Base-by-base conservation (phyloP, 345 rosid species). In the Murraya paniculata region DNA sequence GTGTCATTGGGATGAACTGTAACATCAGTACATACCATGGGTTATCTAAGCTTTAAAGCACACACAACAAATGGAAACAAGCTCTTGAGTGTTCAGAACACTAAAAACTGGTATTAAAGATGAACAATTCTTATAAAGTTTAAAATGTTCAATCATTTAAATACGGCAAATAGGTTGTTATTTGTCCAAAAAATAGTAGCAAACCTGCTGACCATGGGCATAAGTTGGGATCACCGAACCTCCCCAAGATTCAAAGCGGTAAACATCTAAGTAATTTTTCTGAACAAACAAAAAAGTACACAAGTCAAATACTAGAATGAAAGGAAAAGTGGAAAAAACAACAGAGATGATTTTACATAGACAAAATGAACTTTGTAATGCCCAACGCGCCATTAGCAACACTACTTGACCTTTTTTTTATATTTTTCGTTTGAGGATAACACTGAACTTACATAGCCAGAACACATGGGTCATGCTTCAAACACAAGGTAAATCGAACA, bases 181-280 rank as follows among this genome's bases (percentile, higher is more conserved):
- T 19, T 48, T n/a, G 14, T 59, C 78, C 28, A 39, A 33, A 77
- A 74, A 83, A 78, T 24, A 81, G 79, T 58, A 65, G 27, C 90
- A 82, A 74, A 94, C 98, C 99, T 95, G 97, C 82, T 94, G 97
- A 80, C 99, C 99, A 74, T 80, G 74, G 22, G 75, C 82, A 79
- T 91, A 92, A 39, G 91, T 85, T 62, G 99, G 97, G 84, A 95
- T 94, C 92, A 95, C 79, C 76, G 96, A 92, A 81, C 92, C 96
- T 67, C 98, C 99, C 99, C 99, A 95, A n/a, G 99, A 91, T 80
- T 95, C 99, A 82, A 87, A 95, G 53, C 91, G 91, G 79, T 95
- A 95, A 75, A 95, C 88, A 76, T 95, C 98, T 80, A 95, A 88
- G 90, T 95, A 95, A 85, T 95, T 93, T 90, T 88, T 93, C 99